Conservation (phyloP, 345 rosid genomes). For the Citrus glauca region DNA sequence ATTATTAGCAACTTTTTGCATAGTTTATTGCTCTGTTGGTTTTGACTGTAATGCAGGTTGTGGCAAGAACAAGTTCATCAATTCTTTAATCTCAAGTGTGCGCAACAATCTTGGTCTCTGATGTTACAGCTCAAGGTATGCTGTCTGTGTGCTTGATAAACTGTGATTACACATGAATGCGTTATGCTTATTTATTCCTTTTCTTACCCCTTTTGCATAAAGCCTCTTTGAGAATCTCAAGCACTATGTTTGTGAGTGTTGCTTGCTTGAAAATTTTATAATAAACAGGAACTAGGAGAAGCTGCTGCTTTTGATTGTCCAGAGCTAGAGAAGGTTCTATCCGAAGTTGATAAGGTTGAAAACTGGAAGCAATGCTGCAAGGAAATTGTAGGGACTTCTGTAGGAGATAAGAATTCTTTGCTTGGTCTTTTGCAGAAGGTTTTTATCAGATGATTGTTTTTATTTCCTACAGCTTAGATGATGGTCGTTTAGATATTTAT, state of each 20-base stretch:
- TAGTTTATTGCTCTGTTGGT: slow-evolving; percentile 8
- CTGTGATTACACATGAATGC: neutral
- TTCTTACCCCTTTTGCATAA: neutral
- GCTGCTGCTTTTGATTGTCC: slow-evolving; percentile 46
- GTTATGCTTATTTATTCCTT: neutral
- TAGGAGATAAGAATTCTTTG: slow-evolving; percentile 29
- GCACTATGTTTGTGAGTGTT: neutral
- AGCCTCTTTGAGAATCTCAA: neutral
- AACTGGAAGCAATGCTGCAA: slow-evolving; percentile 48
- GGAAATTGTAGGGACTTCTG: slow-evolving; percentile 27
- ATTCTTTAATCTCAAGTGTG: slow-evolving; percentile 32
- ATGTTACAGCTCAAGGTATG: slow-evolving; percentile 55
- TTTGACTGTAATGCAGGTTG: slow-evolving; percentile 33
- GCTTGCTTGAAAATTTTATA: slow-evolving; percentile 8
- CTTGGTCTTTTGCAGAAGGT: slow-evolving; percentile 50
- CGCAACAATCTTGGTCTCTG: slow-evolving; percentile 41
- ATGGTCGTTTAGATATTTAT: neutral
- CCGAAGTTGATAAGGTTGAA: slow-evolving; percentile 54
- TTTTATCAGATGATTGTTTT: neutral
- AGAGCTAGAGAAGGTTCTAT: slow-evolving; percentile 44
- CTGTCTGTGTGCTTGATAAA: neutral
- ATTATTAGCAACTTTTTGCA: neutral
- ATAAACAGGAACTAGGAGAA: slow-evolving; percentile 48
- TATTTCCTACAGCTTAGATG: neutral
- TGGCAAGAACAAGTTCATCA: slow-evolving; percentile 55